phyloP scores from a whole-genome alignment of 1,284 basidiomycete species.

The Rhodotorula sp. region DNA sequence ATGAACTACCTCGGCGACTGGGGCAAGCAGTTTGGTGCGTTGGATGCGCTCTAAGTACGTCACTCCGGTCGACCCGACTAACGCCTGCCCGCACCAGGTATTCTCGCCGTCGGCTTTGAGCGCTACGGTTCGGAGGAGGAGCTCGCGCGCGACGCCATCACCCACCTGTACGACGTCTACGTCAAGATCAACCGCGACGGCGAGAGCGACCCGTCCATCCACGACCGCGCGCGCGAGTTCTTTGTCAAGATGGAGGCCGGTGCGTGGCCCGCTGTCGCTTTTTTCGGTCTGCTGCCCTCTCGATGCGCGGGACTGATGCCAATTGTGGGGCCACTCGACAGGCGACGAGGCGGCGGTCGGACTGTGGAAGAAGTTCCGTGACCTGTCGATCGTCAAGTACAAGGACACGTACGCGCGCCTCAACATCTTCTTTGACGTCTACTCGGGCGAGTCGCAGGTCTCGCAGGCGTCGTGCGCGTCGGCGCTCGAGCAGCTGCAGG shows the following conservation, averaged over 20 bases:
- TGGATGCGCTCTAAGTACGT: background rate
- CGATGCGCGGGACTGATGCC: background rate
- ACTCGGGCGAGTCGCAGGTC: slow-evolving; percentile 91
- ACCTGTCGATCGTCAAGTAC: slow-evolving; percentile 89
- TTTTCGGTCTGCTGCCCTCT: too few species aligned
- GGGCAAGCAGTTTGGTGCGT: slow-evolving; percentile 55
- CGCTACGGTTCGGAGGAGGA: slow-evolving; percentile 84
- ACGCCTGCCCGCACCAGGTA: slow-evolving; percentile 56
- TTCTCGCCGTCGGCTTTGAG: slow-evolving; percentile 90
- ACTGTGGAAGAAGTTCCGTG: slow-evolving; percentile 92
- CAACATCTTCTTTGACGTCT: slow-evolving; percentile 91
- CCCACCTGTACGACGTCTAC: slow-evolving; percentile 92
- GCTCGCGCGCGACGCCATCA: slow-evolving; percentile 86
- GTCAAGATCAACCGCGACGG: slow-evolving; percentile 91
- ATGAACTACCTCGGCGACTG: slow-evolving; percentile 77
- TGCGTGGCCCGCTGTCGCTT: slow-evolving; percentile 29
- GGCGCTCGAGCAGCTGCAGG: slow-evolving; percentile 64
- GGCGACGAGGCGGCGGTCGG: slow-evolving; percentile 76
- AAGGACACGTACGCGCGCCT: slow-evolving; percentile 83
- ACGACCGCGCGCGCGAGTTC: slow-evolving; percentile 80
- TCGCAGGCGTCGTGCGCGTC: slow-evolving; percentile 73
- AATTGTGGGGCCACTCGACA: too few species aligned
- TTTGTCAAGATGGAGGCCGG: slow-evolving; percentile 97
- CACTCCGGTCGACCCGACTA: background rate
- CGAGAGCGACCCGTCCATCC: slow-evolving; percentile 58